Percentiles rank a stretch among this genome's conserved stretches.
These are phyloP conservation scores for Oidium heveae DNA, from an alignment of 2,329 filamentous ascomycete species.

Conservation along the genomic window DNA sequence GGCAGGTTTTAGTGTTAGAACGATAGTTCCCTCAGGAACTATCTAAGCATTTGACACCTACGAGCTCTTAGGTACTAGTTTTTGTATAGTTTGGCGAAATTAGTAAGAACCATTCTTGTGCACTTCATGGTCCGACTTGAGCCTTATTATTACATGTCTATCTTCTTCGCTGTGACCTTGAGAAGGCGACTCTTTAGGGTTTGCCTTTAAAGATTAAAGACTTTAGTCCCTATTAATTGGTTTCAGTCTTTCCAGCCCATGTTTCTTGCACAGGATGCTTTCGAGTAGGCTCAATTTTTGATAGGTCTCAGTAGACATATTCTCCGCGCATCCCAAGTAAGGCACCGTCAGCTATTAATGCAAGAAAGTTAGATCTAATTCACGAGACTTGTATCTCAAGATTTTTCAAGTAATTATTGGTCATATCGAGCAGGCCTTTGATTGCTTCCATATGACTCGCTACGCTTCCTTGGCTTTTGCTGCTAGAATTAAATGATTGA, in stretches of 20 bases:
- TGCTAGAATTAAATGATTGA: no score
- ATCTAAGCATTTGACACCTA: neutral
- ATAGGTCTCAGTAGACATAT: neutral
- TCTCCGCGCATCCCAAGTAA: no score
- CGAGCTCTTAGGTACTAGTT: neutral
- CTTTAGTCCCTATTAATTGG: neutral
- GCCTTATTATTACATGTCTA: neutral
- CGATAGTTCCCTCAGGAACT: no score
- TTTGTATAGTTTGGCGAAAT: neutral
- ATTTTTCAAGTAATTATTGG: no score
- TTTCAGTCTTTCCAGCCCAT: neutral
- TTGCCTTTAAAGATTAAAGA: neutral
- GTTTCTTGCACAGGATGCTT: neutral
- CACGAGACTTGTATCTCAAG: no score
- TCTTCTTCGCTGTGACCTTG: neutral
- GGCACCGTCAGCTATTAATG: no score
- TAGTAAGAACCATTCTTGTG: neutral
- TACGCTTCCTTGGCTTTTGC: no score
- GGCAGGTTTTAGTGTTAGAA: no score
- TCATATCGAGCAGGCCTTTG: no score
- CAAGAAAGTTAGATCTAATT: no score
- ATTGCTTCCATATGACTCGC: no score
- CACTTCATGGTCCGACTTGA: neutral
- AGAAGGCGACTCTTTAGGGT: neutral
- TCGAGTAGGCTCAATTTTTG: neutral